A percentile compares a stretch with the other conserved stretches of the same genome.
These are phyloP conservation scores for Teratosphaeria nubilosa DNA, from an alignment of 2,329 filamentous ascomycete species.

Conservation along the genomic window DNA sequence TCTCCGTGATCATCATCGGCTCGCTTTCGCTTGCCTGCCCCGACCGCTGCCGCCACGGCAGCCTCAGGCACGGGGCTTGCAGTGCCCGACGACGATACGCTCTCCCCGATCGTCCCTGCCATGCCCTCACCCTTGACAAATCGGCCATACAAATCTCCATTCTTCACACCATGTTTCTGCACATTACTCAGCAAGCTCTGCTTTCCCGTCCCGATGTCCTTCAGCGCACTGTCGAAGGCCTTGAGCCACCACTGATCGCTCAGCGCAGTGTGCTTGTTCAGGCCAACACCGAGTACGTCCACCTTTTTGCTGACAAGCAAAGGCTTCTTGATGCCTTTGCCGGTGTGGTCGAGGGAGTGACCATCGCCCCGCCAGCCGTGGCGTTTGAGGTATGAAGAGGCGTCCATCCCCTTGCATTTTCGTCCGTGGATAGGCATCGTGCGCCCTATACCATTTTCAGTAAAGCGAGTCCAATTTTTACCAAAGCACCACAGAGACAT, in stretches of 20 bases:
- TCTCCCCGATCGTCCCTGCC: slow-evolving; percentile 52
- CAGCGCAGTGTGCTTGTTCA: slow-evolving; percentile 53
- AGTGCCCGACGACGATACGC: neutral
- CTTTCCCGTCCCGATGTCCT: slow-evolving; percentile 58
- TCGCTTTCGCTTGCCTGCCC: slow-evolving; percentile 5
- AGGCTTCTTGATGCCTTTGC: slow-evolving; percentile 70
- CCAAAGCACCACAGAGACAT: too few relatives aligned
- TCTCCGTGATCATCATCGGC: neutral
- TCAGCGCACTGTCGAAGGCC: slow-evolving; percentile 83
- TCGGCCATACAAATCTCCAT: slow-evolving; percentile 61
- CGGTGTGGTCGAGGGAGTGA: slow-evolving; percentile 71
- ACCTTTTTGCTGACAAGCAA: slow-evolving; percentile 74
- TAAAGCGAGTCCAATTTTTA: too few relatives aligned
- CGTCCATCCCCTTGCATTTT: too few relatives aligned
- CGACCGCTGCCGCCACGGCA: slow-evolving; percentile 1
- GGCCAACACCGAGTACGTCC: slow-evolving; percentile 71
- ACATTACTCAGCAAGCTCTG: slow-evolving; percentile 43
- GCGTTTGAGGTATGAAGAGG: slow-evolving; percentile 67
- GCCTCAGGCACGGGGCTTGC: slow-evolving; percentile 7
- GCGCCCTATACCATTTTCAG: too few relatives aligned
- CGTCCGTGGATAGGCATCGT: too few relatives aligned
- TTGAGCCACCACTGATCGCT: slow-evolving; percentile 94
- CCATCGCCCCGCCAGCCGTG: slow-evolving; percentile 88
- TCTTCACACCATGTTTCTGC: slow-evolving; percentile 36
- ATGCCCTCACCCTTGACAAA: slow-evolving; percentile 78